Evolutionary conservation across 2,329 filamentous ascomycete genomes (phyloP).

Genomic region (Epichloe sp.): DNA sequence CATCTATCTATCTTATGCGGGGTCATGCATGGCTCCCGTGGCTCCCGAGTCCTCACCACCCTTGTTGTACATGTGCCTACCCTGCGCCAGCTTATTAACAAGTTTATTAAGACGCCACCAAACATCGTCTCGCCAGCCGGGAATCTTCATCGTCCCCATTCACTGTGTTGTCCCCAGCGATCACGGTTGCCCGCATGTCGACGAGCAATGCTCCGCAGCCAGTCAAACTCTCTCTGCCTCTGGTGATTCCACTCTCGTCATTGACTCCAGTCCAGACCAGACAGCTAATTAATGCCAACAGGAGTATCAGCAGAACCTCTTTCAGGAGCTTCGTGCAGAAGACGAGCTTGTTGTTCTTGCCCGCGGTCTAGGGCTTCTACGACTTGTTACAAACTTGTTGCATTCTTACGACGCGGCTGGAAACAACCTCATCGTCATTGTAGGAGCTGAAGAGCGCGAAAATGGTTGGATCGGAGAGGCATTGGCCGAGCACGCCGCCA

Average conservation of each 20-base stretch:
- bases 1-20: no score
- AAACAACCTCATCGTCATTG: slow-evolving; percentile 79
- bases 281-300: slow-evolving; percentile 15
- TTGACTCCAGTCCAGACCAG: no score
- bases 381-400: slow-evolving; percentile 86
- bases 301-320: slow-evolving; percentile 91
- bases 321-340: slow-evolving; percentile 76
- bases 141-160: not conserved
- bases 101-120: no score
- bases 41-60: no score
- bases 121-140: no score
- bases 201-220: slow-evolving; percentile 45
- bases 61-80: no score
- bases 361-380: slow-evolving; percentile 80
- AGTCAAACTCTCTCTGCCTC: slow-evolving; percentile 68
- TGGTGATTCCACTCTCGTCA: slow-evolving; percentile 13
- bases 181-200: slow-evolving; percentile 31
- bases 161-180: not conserved
- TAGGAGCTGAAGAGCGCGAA: slow-evolving; percentile 83
- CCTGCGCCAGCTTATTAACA: no score
- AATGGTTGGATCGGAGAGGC: slow-evolving; percentile 97
- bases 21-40: no score
- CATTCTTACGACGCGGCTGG: slow-evolving; percentile 95
- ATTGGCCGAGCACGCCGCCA: slow-evolving; percentile 84
- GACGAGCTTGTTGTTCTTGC: slow-evolving; percentile 92